Base-by-base conservation (phyloP, 2,329 filamentous ascomycete genomes). In the Beauveria varroae region DNA sequence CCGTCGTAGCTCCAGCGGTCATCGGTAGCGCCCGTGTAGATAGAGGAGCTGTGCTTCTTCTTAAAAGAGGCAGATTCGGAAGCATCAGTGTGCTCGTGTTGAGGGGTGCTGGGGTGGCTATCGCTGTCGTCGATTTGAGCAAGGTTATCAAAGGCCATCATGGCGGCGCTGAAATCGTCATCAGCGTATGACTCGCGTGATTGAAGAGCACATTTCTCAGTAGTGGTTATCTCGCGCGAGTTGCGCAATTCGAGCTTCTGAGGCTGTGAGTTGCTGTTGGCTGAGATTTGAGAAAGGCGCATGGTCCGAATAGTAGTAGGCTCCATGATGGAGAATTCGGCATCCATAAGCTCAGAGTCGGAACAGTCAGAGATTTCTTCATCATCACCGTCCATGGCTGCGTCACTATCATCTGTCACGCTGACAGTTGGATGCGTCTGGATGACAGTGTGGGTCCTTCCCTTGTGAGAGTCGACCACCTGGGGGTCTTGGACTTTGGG, bases 1-100 rank as follows among this genome's bases (percentile, higher is more conserved):
- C 72, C 70, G 43, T 75, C 72, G 22, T 72, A 66, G 64, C 74
- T 76, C 69, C 70, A 75, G 49, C 69, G 69, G 43, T 74, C 72
- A 30, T 75, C 74, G 1, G 69, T 75, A 7, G 65, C 68, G n/a
- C 74, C 72, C 14, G 73, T 75, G 58, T 71, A 75, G 37, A 75
- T 68, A 5, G 74, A 76, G 18, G 73, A 75, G 8, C 70, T 71
- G 64, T 74, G 73, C 62, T 74, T 75, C 63, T 69, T 71, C 60
- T 62, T 64, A n/a, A 53, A 30, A 3, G 66, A 67, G 10, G 67
- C 60, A 12, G 70, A 68, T 50, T 72, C 69, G 3, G 71, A 71
- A 52, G 63, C 67, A 51, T 73, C 68, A 0, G 65, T 63, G 6
- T 67, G 67, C 41, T 70, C 67, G 34, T 66, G 63, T 18, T 63